These are phyloP conservation scores for Citrullus colocynthis DNA, from an alignment of 306 rosid genomes.

Conservation along the genomic window DNA sequence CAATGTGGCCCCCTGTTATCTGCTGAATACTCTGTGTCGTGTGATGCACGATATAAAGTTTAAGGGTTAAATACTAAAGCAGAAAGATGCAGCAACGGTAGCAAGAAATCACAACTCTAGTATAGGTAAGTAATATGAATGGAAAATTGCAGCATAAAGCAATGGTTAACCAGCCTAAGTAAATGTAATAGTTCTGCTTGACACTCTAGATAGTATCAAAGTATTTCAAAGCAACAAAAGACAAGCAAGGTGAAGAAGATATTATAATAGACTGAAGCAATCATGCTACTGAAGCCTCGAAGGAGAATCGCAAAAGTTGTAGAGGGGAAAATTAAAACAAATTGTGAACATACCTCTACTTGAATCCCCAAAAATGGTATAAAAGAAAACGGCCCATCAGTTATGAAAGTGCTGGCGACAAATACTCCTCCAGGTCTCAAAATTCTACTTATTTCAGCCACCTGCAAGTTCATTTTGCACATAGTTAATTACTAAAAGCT, in stretches of 20 bases:
- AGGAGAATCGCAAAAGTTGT: background rate
- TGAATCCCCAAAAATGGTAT: constrained; percentile 42
- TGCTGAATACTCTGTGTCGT: constrained; percentile 26
- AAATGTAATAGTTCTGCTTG: background rate
- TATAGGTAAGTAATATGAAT: background rate
- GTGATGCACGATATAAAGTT: background rate
- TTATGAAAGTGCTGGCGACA: constrained; percentile 65
- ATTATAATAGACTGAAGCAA: background rate
- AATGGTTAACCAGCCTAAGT: background rate
- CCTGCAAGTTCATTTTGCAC: constrained; percentile 29
- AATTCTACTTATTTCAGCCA: constrained; percentile 79
- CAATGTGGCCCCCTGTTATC: constrained; percentile 34
- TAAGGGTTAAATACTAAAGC: background rate
- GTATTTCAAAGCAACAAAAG: background rate
- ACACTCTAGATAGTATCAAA: background rate
- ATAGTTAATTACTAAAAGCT: background rate
- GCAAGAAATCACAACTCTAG: background rate
- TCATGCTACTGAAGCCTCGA: background rate
- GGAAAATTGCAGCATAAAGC: background rate
- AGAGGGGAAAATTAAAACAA: background rate
- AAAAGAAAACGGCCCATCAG: constrained; percentile 47
- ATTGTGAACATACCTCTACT: constrained; percentile 36
- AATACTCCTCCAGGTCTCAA: constrained; percentile 88
- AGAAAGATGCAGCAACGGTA: background rate
- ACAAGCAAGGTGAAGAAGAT: background rate